Conservation (phyloP, 1,284 basidiomycete genomes). For the Fistulinella staudtii region DNA sequence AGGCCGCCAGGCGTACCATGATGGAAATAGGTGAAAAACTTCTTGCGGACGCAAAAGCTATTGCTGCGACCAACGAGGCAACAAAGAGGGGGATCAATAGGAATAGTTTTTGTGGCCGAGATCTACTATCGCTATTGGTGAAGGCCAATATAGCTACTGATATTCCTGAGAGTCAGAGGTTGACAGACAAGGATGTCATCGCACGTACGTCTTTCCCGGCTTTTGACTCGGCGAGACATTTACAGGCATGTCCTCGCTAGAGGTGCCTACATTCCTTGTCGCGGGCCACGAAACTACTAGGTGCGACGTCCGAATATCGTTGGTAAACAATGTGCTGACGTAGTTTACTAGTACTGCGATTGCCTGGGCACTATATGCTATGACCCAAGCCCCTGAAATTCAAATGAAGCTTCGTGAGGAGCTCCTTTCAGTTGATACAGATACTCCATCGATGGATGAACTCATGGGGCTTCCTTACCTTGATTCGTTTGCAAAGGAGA, state of each 20-base stretch:
- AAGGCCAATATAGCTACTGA: conserved; percentile 63
- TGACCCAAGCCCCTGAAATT: conserved; percentile 50
- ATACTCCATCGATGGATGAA: conserved; percentile 57
- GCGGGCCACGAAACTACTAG: conserved; percentile 81
- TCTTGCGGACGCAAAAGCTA: conserved; percentile 42
- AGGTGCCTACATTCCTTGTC: conserved; percentile 40
- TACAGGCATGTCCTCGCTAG: conserved; percentile 19
- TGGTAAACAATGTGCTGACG: background rate
- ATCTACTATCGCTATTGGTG: conserved; percentile 56
- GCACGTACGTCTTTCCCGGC: conserved; percentile 55
- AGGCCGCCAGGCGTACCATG: conserved; percentile 13
- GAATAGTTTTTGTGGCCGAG: conserved; percentile 35
- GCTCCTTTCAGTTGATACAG: conserved; percentile 43
- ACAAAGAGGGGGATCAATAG: conserved; percentile 25
- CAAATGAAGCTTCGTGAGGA: conserved; percentile 72
- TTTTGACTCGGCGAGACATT: background rate
- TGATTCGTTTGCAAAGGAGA: conserved; percentile 64
- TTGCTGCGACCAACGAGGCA: conserved; percentile 21
- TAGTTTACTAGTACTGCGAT: conserved; percentile 40
- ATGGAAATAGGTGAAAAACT: conserved; percentile 43
- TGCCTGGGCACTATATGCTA: conserved; percentile 62
- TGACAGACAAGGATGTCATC: conserved; percentile 70
- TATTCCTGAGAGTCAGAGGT: conserved; percentile 52
- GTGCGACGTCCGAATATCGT: conserved; percentile 23
- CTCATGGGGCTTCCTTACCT: conserved; percentile 56